These are phyloP conservation scores for Citrus maxima DNA, from an alignment of 345 rosid genomes.

Conservation along the genomic window DNA sequence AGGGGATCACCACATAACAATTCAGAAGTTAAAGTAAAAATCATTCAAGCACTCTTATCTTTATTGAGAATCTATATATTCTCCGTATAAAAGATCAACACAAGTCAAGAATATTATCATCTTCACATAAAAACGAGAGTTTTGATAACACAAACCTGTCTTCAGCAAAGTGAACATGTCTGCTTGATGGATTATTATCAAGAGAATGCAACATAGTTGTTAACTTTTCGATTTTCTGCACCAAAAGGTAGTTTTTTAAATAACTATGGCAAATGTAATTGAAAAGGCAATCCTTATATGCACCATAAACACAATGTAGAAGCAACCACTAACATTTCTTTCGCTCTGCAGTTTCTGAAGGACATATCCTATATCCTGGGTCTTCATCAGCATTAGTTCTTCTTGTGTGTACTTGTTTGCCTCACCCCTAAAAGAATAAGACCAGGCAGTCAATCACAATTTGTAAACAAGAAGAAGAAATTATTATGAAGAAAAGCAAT, in stretches of 20 bases:
- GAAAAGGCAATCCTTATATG: neutral
- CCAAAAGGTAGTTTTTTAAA: neutral
- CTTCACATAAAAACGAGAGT: neutral
- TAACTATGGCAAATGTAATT: neutral
- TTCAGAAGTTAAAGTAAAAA: neutral
- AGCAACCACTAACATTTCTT: conserved; percentile 41
- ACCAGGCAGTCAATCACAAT: neutral
- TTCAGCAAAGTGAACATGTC: conserved; percentile 72
- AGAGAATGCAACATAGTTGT: conserved; percentile 65
- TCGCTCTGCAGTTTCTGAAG: conserved; percentile 84
- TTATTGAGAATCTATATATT: neutral
- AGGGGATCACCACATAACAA: neutral
- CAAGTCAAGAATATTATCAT: neutral
- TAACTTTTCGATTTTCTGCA: conserved; percentile 86
- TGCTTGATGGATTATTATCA: conserved; percentile 42
- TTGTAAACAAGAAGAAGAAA: neutral
- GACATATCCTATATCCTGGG: conserved; percentile 86
- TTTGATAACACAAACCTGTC: conserved; percentile 53
- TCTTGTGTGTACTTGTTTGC: conserved; percentile 70
- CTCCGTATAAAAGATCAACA: neutral
- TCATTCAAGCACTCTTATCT: neutral
- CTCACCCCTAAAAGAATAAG: conserved; percentile 45
- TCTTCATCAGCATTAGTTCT: conserved; percentile 85
- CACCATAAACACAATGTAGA: neutral
- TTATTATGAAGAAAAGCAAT: conserved; percentile 1